A percentile compares a stretch with the other conserved stretches of the same genome.
phyloP scores from a whole-genome alignment of 768 basidiomycete genomes.

The Lepiota brunneoincarnata region DNA sequence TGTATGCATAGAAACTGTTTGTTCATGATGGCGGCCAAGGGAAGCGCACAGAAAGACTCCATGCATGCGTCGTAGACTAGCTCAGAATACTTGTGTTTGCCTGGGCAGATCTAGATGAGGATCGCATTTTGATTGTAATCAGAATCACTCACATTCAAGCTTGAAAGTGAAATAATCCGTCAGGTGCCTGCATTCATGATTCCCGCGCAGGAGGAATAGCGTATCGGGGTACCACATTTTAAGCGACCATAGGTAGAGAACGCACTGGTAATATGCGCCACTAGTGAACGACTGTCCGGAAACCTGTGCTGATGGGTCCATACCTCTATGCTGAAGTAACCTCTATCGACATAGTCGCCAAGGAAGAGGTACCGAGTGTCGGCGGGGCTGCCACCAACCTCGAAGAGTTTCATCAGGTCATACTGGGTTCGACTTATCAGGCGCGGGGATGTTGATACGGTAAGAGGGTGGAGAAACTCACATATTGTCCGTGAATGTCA shows the following conservation, averaged over 20 bases:
- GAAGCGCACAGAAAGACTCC: constrained; percentile 95
- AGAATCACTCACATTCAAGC: constrained; percentile 76
- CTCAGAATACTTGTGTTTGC: constrained; percentile 99
- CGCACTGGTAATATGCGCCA: constrained; percentile 60
- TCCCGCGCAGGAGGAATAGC: constrained; percentile 93
- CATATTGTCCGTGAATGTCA: constrained; percentile 99
- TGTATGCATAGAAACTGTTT: constrained; percentile 99
- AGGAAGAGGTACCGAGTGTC: constrained; percentile 92
- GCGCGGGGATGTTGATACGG: constrained; percentile 5
- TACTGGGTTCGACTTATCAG: constrained; percentile 46
- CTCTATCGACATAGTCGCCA: constrained; percentile 91
- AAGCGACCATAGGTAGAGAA: constrained; percentile 94
- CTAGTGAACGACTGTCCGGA: constrained; percentile 6
- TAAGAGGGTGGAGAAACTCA: constrained; percentile 36
- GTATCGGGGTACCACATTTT: constrained; percentile 99
- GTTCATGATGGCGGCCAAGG: constrained; percentile 97
- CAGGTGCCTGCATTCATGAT: constrained; percentile 97
- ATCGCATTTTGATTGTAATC: constrained; percentile 8
- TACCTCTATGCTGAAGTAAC: constrained; percentile 93
- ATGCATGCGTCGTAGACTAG: constrained; percentile 96
- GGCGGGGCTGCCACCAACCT: constrained; percentile 92
- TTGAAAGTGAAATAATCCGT: constrained; percentile 99
- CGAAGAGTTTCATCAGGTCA: constrained; percentile 93
- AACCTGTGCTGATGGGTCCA: constrained; percentile 14
- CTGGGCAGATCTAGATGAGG: constrained; percentile 34